phyloP scores from a whole-genome alignment of 306 rosid genomes.

The Gillenia trifoliata region DNA sequence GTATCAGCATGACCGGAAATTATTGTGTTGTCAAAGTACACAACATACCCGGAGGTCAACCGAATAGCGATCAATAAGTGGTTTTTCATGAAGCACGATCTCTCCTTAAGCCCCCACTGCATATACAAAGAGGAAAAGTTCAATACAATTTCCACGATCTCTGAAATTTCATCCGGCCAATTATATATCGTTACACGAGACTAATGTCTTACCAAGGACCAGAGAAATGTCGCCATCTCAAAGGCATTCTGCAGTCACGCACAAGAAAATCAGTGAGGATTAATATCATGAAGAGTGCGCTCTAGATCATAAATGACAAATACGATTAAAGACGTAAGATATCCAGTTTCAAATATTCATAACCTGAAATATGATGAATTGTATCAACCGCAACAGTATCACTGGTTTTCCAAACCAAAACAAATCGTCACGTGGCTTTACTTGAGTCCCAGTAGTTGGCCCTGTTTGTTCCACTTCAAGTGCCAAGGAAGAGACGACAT shows the following conservation, averaged over 20 bases:
- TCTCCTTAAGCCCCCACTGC: conserved; percentile 77
- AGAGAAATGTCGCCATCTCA: conserved; percentile 91
- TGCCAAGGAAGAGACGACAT: conserved; percentile 89
- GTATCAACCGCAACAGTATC: conserved; percentile 70
- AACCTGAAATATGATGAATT: conserved; percentile 95
- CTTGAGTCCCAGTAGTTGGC: conserved; percentile 54
- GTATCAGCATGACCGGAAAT: neutral
- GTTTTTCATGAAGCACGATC: conserved; percentile 81
- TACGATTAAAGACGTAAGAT: neutral
- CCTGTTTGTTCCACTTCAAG: conserved; percentile 67
- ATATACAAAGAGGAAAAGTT: conserved; percentile 11
- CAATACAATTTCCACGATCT: neutral
- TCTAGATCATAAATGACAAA: neutral
- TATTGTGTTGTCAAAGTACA: neutral
- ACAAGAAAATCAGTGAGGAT: conserved; percentile 16
- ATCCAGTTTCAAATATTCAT: neutral
- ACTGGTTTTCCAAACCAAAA: conserved; percentile 92
- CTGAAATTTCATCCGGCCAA: neutral
- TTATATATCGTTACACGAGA: neutral
- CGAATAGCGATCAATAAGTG: conserved; percentile 67
- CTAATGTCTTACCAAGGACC: conserved; percentile 75
- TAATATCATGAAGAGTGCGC: conserved; percentile 1
- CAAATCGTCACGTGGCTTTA: conserved; percentile 80
- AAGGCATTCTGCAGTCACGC: conserved; percentile 77
- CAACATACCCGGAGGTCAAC: conserved; percentile 61